A percentile compares a stretch with the other conserved stretches of the same genome.
These are phyloP conservation scores for Trichaptum fuscoviolaceum DNA, from an alignment of 768 basidiomycete genomes.

Conservation along the genomic window DNA sequence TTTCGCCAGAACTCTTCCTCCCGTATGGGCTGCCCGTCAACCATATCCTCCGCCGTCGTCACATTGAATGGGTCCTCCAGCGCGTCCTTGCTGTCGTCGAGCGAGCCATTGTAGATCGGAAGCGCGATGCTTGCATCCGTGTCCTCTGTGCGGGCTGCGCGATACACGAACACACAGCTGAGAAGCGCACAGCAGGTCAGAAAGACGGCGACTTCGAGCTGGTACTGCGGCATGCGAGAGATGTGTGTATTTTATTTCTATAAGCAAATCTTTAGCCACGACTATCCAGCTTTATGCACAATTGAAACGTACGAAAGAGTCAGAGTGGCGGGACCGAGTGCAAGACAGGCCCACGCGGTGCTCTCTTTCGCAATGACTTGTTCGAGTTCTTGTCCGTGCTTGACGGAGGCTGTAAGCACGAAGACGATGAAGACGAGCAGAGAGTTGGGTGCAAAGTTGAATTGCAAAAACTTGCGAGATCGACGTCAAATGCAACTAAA, in stretches of 20 bases:
- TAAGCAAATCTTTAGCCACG: too few relatives aligned
- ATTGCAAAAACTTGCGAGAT: too few relatives aligned
- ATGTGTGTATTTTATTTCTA: constrained; percentile 19
- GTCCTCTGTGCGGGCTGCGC: constrained; percentile 20
- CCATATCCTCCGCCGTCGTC: constrained; percentile 60
- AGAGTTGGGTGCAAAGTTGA: too few relatives aligned
- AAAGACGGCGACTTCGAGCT: constrained; percentile 46
- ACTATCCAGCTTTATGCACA: too few relatives aligned
- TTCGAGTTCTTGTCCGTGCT: too few relatives aligned
- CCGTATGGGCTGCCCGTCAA: constrained; percentile 63
- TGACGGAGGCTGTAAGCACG: too few relatives aligned
- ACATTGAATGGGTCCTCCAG: constrained; percentile 62
- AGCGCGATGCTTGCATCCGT: constrained; percentile 48
- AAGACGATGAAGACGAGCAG: too few relatives aligned
- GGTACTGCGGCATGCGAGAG: constrained; percentile 66
- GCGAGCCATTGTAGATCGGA: constrained; percentile 20
- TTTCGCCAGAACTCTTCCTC: constrained; percentile 55
- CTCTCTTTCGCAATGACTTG: too few relatives aligned
- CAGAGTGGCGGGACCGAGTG: too few relatives aligned
- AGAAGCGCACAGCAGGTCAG: constrained; percentile 38
- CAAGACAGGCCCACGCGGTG: too few relatives aligned
- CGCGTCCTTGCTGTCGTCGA: constrained; percentile 20
- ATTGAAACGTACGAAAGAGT: too few relatives aligned
- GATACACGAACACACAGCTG: constrained; percentile 42
- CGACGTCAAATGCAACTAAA: too few relatives aligned